Conservation (phyloP, 495 filamentous ascomycete species). For the Penicillium cinerascens region DNA sequence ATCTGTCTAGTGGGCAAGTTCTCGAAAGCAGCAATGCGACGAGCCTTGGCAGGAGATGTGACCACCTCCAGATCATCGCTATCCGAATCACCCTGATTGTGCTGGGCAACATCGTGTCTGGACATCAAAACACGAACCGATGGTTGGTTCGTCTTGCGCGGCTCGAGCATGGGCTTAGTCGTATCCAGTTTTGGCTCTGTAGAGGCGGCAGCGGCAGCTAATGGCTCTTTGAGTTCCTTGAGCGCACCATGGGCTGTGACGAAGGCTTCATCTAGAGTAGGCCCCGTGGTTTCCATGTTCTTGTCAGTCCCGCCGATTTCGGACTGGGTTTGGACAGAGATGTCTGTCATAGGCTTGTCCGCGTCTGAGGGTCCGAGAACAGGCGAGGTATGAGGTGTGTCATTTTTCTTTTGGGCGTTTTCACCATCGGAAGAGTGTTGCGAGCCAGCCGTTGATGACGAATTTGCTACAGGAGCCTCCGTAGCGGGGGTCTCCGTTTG, state of each 20-base stretch:
- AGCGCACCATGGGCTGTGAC: conserved; percentile 2
- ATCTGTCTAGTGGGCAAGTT: conserved; percentile 55
- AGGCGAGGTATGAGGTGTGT: conserved; percentile 53
- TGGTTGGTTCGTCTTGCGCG: conserved; percentile 18
- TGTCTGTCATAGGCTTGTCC: conserved; percentile 21
- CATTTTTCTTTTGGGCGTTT: conserved; percentile 29
- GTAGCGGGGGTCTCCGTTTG: conserved; percentile 28
- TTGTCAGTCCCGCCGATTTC: not conserved
- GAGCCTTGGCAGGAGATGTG: conserved; percentile 40
- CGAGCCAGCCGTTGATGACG: conserved; percentile 41
- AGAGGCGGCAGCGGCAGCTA: not conserved
- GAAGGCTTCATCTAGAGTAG: conserved; percentile 20
- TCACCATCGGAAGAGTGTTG: conserved; percentile 50
- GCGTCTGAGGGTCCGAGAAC: conserved; percentile 22
- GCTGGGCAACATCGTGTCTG: conserved; percentile 34
- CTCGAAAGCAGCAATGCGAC: conserved; percentile 61
- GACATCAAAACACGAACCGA: conserved; percentile 41
- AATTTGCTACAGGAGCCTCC: conserved; percentile 26
- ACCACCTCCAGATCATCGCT: conserved; percentile 67
- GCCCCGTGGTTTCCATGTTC: conserved; percentile 9
- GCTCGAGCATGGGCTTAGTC: conserved; percentile 15
- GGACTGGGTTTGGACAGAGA: conserved; percentile 9
- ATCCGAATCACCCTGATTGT: conserved; percentile 56
- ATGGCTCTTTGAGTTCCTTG: not conserved
- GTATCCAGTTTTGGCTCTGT: not conserved